These are phyloP conservation scores for Pluteus cervinus DNA, from an alignment of 768 basidiomycete species.

Conservation along the genomic window DNA sequence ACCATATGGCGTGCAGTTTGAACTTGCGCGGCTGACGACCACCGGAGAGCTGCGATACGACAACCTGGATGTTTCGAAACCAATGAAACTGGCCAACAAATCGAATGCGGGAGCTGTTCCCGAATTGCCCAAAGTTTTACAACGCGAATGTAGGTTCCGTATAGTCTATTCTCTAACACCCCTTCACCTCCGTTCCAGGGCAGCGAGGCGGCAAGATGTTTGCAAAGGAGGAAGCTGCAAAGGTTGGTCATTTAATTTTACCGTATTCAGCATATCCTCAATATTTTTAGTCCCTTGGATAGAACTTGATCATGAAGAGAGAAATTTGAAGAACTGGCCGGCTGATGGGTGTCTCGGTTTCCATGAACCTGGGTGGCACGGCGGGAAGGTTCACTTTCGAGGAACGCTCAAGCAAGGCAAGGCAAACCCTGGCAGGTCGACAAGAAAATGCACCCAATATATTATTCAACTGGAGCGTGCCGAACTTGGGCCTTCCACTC, in stretches of 20 bases:
- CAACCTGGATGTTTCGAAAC: slow-evolving; percentile 22
- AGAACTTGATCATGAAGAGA: slow-evolving; percentile 54
- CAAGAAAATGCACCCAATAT: too few relatives aligned
- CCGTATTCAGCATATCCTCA: not conserved
- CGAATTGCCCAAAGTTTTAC: too few relatives aligned
- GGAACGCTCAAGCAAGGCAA: slow-evolving; percentile 25
- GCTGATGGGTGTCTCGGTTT: slow-evolving; percentile 40
- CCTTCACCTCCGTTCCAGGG: too few relatives aligned
- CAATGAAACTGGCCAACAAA: too few relatives aligned
- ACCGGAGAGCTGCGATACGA: slow-evolving; percentile 17
- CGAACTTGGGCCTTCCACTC: slow-evolving; percentile 46
- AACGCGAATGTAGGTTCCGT: too few relatives aligned
- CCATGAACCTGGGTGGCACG: slow-evolving; percentile 48
- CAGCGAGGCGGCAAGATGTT: too few relatives aligned
- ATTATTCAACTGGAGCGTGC: slow-evolving; percentile 53
- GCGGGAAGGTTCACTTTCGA: slow-evolving; percentile 53
- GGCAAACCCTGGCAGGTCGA: too few relatives aligned
- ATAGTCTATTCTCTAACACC: too few relatives aligned
- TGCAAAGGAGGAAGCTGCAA: slow-evolving; percentile 29
- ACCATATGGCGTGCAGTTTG: slow-evolving; percentile 41
- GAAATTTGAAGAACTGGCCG: slow-evolving; percentile 25
- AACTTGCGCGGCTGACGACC: slow-evolving; percentile 39
- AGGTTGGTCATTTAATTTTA: slow-evolving; percentile 18
- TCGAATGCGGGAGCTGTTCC: too few relatives aligned
- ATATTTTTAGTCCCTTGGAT: slow-evolving; percentile 49